A percentile compares a stretch with the other conserved stretches of the same genome.
phyloP scores from a whole-genome alignment of 345 rosid species.

The Melaleuca quinquenervia region DNA sequence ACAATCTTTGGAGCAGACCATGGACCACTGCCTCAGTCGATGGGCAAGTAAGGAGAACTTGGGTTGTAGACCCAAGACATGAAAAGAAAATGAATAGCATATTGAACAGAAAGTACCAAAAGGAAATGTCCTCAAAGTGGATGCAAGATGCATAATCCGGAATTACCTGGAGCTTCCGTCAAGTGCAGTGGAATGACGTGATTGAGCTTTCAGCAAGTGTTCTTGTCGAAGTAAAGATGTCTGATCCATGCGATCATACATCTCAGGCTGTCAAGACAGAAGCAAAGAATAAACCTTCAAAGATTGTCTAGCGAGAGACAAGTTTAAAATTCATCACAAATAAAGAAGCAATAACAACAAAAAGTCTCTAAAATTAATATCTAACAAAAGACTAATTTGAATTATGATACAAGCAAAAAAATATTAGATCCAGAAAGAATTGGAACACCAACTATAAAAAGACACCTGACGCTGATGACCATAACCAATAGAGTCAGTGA shows the following conservation, averaged over 20 bases:
- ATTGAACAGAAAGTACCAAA: neutral
- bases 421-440: neutral
- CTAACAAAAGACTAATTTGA: neutral
- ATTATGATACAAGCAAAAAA: neutral
- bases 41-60: neutral
- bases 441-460: neutral
- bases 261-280: constrained; percentile 38
- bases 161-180: constrained; percentile 78
- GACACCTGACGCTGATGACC: constrained; percentile 76
- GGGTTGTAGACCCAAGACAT: neutral
- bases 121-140: neutral
- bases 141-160: neutral
- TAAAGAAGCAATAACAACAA: neutral
- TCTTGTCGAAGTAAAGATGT: constrained; percentile 77
- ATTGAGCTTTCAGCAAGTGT: constrained; percentile 62
- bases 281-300: neutral
- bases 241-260: constrained; percentile 74
- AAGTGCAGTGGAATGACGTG: constrained; percentile 54
- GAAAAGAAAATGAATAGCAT: neutral
- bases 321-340: neutral
- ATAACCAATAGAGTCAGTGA: constrained; percentile 56
- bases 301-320: neutral
- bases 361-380: neutral
- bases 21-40: neutral
- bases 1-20: neutral